Evolutionary conservation across 306 rosid species (phyloP).

Genomic region (Cucumis melo): DNA sequence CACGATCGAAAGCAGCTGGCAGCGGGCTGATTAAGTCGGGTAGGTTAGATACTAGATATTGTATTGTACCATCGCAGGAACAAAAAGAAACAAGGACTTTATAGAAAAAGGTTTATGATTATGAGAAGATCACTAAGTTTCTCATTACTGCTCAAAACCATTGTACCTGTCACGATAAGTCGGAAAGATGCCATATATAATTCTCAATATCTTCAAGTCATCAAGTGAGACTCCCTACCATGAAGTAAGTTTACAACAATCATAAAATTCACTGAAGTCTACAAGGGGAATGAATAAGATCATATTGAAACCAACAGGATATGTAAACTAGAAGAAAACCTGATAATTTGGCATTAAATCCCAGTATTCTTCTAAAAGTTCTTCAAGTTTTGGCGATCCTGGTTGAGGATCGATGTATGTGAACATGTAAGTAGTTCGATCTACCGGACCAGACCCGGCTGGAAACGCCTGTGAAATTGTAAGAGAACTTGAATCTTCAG

Average conservation of each 20-base stretch:
- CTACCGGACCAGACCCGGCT: constrained; percentile 81
- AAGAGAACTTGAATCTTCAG: constrained; percentile 9
- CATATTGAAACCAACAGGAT: not conserved
- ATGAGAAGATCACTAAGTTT: not conserved
- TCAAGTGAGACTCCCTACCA: constrained; percentile 70
- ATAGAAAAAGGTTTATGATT: not conserved
- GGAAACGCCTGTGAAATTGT: constrained; percentile 75
- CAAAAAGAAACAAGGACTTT: not conserved
- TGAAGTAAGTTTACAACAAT: not conserved
- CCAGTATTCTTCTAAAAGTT: constrained; percentile 76
- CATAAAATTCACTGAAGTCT: not conserved
- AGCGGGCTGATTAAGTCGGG: constrained; percentile 50
- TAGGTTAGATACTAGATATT: constrained; percentile 13
- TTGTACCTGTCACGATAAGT: constrained; percentile 66
- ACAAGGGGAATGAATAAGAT: not conserved
- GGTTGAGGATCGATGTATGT: constrained; percentile 85
- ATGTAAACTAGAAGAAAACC: constrained; percentile 25
- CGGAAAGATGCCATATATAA: constrained; percentile 81
- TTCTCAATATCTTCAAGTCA: constrained; percentile 59
- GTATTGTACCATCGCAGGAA: not conserved
- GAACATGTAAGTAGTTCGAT: constrained; percentile 90
- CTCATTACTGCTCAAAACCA: not conserved
- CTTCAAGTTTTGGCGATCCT: constrained; percentile 67
- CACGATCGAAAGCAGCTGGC: constrained; percentile 70
- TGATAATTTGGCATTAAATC: constrained; percentile 85